Evolutionary conservation across 805 yeast genomes (phyloP).

Genomic region (Metschnikowia rubicola): DNA sequence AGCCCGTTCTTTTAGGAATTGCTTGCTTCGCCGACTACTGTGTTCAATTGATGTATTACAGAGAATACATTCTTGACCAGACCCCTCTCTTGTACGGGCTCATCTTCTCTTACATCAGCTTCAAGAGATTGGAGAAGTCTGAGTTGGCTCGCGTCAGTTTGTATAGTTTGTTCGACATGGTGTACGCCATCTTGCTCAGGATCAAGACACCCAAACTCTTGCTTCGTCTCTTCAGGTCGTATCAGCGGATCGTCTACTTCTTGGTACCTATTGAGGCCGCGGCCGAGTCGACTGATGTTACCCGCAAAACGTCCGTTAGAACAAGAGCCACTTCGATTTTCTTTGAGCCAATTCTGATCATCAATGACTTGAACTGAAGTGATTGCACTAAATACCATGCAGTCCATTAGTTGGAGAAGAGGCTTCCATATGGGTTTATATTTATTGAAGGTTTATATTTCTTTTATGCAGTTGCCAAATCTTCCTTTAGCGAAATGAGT

Average conservation of each 20-base stretch:
- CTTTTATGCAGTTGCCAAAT: slow-evolving; percentile 20
- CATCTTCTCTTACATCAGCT: slow-evolving; percentile 14
- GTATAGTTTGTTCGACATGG: slow-evolving; percentile 12
- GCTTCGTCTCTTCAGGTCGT: slow-evolving; percentile 3
- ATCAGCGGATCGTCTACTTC: slow-evolving; percentile 8
- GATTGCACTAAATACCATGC: not conserved
- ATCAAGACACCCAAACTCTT: slow-evolving; percentile 6
- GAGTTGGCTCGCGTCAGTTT: slow-evolving; percentile 13
- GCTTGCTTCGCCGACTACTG: slow-evolving; percentile 14
- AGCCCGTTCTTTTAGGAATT: slow-evolving; percentile 14
- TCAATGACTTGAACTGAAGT: slow-evolving; percentile 13
- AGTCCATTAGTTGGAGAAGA: not conserved
- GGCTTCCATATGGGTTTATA: not conserved
- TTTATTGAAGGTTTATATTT: not conserved
- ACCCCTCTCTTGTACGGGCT: slow-evolving; percentile 12
- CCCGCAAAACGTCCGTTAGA: slow-evolving; percentile 11
- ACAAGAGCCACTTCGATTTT: slow-evolving; percentile 14
- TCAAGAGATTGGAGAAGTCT: slow-evolving; percentile 15
- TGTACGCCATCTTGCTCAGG: slow-evolving; percentile 3
- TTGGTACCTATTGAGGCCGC: slow-evolving; percentile 12
- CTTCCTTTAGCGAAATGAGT: slow-evolving; percentile 51
- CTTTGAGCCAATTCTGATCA: slow-evolving; percentile 16
- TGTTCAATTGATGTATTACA: slow-evolving; percentile 11
- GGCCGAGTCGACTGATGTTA: slow-evolving; percentile 1
- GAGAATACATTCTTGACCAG: slow-evolving; percentile 8